phyloP scores from a whole-genome alignment of 371 early-diverging fungal genomes.

The Pancytospora philotis region DNA sequence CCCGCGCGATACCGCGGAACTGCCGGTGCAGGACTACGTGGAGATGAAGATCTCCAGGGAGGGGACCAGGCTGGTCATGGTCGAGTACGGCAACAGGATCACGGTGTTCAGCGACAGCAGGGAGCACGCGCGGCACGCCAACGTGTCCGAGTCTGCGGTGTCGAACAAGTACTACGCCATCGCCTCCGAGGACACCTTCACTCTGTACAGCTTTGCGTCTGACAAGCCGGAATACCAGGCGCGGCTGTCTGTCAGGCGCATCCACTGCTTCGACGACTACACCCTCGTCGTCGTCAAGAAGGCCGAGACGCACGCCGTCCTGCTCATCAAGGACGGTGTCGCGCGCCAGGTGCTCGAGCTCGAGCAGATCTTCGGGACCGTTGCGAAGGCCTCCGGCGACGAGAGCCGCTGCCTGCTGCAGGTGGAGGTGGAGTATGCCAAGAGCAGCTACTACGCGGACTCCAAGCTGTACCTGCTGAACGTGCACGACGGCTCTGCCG shows the following conservation, averaged over 20 bases:
- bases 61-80: slow-evolving; percentile 23
- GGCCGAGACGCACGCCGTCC: slow-evolving; percentile 9
- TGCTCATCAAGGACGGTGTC: slow-evolving; percentile 6
- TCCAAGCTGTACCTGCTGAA: slow-evolving; percentile 45
- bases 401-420: slow-evolving; percentile 11
- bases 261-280: slow-evolving; percentile 9
- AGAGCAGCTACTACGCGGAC: slow-evolving; percentile 55
- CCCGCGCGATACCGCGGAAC: not conserved
- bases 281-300: slow-evolving; percentile 19
- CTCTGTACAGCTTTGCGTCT: slow-evolving; percentile 7
- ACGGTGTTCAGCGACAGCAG: slow-evolving; percentile 15
- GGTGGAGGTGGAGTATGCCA: slow-evolving; percentile 44
- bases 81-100: slow-evolving; percentile 21
- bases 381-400: not conserved
- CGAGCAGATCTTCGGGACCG: not conserved
- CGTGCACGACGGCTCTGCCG: slow-evolving; percentile 6
- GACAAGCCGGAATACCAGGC: slow-evolving; percentile 1
- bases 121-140: slow-evolving; percentile 1
- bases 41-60: slow-evolving; percentile 46
- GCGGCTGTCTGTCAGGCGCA: not conserved
- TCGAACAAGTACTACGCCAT: slow-evolving; percentile 35
- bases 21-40: slow-evolving; percentile 14
- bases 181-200: slow-evolving; percentile 19
- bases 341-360: not conserved
- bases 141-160: slow-evolving; percentile 29